Percentiles rank a stretch among this genome's conserved stretches.
phyloP scores from a whole-genome alignment of 495 filamentous ascomycete species.

The Schizothecium vesticola region DNA sequence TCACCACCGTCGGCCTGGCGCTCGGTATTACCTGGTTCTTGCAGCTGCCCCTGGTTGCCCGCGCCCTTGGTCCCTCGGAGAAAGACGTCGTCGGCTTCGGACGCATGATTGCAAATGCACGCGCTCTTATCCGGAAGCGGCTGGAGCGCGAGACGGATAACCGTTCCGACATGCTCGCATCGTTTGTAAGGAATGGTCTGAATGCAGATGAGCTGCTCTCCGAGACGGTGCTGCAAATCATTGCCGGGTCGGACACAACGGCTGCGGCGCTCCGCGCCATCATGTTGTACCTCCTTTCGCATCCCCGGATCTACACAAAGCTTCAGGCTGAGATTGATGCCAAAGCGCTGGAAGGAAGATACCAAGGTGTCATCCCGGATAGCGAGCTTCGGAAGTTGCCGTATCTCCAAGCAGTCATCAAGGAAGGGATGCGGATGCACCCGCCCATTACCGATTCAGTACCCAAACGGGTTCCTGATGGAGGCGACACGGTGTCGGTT shows the following conservation, averaged over 20 bases:
- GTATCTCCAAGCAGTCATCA: constrained; percentile 44
- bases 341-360: constrained; percentile 17
- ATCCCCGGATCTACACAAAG: constrained; percentile 41
- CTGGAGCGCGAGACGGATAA: constrained; percentile 24
- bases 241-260: constrained; percentile 52
- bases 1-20: constrained; percentile 2
- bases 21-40: constrained; percentile 13
- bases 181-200: constrained; percentile 38
- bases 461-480: constrained; percentile 35
- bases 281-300: constrained; percentile 46
- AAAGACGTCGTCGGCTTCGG: constrained; percentile 22
- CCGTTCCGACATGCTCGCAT: constrained; percentile 30
- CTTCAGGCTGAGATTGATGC: constrained; percentile 52
- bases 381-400: constrained; percentile 37
- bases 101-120: constrained; percentile 15
- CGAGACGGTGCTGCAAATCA: constrained; percentile 32
- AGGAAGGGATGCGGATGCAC: constrained; percentile 41
- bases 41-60: constrained; percentile 12
- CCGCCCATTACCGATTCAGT: constrained; percentile 30
- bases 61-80: constrained; percentile 14
- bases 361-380: constrained; percentile 27
- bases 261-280: constrained; percentile 53
- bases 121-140: constrained; percentile 17
- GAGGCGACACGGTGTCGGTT: constrained; percentile 35
- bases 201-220: constrained; percentile 33